Conservation (phyloP, 495 filamentous ascomycete species). For the Penicillium herquei region DNA sequence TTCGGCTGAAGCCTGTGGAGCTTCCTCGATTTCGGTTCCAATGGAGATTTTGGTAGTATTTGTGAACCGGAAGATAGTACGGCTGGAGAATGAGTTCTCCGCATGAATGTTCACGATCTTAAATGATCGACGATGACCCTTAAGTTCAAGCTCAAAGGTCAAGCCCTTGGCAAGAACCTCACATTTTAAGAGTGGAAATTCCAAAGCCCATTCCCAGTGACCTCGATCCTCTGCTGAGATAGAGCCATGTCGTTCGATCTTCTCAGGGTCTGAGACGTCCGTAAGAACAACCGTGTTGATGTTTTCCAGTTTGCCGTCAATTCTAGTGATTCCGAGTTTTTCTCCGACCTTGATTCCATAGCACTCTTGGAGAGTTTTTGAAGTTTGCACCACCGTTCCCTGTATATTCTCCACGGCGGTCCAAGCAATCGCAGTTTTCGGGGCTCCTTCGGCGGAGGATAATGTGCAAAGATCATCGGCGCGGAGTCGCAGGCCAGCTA, state of each 20-base stretch:
- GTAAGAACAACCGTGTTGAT: conserved; percentile 46
- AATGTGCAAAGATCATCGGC: conserved; percentile 59
- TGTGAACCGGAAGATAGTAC: conserved; percentile 38
- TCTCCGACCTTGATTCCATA: conserved; percentile 65
- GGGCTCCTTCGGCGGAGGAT: conserved; percentile 37
- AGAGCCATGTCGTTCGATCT: conserved; percentile 26
- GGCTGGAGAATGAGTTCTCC: conserved; percentile 19
- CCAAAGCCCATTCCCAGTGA: conserved; percentile 65
- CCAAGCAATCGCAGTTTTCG: conserved; percentile 64
- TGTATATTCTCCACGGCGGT: conserved; percentile 61
- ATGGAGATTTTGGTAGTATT: conserved; percentile 35
- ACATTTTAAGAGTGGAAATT: conserved; percentile 53
- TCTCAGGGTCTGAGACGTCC: conserved; percentile 49
- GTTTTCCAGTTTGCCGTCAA: conserved; percentile 35
- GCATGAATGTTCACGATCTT: conserved; percentile 36
- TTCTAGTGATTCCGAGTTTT: conserved; percentile 52
- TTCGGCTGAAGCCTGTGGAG: conserved; percentile 12
- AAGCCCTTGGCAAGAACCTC: conserved; percentile 43
- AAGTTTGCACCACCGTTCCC: conserved; percentile 62
- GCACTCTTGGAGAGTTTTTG: conserved; percentile 61
- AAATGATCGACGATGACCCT: conserved; percentile 46
- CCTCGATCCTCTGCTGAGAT: conserved; percentile 45
- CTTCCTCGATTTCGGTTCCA: conserved; percentile 20
- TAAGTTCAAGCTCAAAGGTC: conserved; percentile 47
- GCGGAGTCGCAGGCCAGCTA: conserved; percentile 58